Conservation (phyloP, 495 filamentous ascomycete genomes). For the Daldinia childiae region DNA sequence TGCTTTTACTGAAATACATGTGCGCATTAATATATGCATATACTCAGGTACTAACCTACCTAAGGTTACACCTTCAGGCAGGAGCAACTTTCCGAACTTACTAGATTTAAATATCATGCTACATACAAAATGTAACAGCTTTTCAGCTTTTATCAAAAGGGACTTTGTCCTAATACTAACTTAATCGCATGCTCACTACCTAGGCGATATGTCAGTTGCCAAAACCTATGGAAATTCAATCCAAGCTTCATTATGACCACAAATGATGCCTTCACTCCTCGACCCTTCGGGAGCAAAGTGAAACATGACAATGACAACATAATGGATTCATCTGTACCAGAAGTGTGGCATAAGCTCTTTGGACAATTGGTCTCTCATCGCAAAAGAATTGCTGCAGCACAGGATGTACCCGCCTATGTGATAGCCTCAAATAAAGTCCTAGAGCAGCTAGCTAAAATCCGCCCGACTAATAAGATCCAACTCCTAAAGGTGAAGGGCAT, state of each 20-base stretch:
- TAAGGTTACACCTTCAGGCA: not conserved
- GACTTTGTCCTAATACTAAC: not conserved
- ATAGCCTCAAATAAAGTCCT: not conserved
- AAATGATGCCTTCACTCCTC: not conserved
- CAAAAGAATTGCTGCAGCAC: not conserved
- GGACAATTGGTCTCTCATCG: not conserved
- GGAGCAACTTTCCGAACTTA: not conserved
- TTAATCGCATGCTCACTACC: not conserved
- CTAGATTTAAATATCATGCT: too few species aligned
- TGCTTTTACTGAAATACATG: not conserved
- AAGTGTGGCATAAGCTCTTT: not conserved
- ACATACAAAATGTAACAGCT: not conserved
- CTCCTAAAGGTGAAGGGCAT: conserved; percentile 7
- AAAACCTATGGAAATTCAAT: not conserved
- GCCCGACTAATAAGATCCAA: conserved; percentile 7
- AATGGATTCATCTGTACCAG: not conserved
- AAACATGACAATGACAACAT: not conserved
- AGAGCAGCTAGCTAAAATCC: not conserved
- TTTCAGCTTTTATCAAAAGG: not conserved
- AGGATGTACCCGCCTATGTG: not conserved
- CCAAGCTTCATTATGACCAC: not conserved
- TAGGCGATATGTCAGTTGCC: not conserved
- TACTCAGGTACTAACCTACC: too few species aligned
- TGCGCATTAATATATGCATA: not conserved
- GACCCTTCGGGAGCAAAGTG: not conserved